Percentiles rank a stretch among this genome's conserved stretches.
Conservation (phyloP, 345 rosid genomes). For the Mangifera indica region DNA sequence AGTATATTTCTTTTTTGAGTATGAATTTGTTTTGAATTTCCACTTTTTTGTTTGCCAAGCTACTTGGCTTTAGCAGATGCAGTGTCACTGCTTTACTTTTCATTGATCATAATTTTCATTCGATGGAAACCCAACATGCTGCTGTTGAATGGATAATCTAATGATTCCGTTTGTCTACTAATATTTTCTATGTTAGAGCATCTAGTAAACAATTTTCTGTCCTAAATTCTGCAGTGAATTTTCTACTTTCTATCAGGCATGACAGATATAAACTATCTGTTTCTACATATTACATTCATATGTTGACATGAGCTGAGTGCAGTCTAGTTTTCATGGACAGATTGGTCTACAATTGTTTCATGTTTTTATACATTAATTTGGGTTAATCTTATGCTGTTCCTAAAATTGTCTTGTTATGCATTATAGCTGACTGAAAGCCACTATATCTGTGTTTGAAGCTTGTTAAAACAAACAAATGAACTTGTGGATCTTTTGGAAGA, state of each 20-base stretch:
- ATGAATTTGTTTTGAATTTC: neutral
- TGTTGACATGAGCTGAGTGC: neutral
- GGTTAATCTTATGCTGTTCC: neutral
- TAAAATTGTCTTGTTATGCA: neutral
- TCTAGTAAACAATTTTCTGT: neutral
- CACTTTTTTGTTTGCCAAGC: neutral
- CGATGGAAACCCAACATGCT: neutral
- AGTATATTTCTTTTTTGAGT: neutral
- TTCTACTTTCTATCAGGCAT: neutral
- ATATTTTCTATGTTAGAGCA: neutral
- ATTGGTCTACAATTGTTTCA: neutral
- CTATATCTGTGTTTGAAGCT: neutral
- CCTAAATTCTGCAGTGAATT: neutral
- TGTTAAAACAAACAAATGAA: neutral
- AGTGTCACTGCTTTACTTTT: neutral
- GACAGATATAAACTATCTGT: neutral
- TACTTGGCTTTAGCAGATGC: constrained; percentile 3
- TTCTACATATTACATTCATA: neutral
- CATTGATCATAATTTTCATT: neutral
- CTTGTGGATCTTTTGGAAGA: neutral
- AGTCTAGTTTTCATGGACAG: neutral
- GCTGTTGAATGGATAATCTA: constrained; percentile 1
- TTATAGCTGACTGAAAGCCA: neutral
- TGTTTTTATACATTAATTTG: neutral
- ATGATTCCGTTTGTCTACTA: neutral